A percentile compares a stretch with the other conserved stretches of the same genome.
Evolutionary conservation across 441 rosid species (phyloP).

Genomic region (Pelargonium australe): DNA sequence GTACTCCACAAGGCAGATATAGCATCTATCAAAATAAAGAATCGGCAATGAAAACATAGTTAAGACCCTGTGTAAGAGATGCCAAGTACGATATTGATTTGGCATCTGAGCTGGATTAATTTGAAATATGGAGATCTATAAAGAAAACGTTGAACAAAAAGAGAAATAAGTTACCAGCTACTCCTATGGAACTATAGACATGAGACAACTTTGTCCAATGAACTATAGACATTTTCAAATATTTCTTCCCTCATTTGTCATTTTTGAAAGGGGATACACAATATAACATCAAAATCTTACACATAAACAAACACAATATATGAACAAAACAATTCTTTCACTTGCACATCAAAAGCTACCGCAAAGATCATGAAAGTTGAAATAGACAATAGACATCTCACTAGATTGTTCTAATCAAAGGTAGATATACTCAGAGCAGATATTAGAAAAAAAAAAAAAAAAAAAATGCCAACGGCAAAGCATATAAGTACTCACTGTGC

Average conservation of each 20-base stretch:
- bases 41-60: constrained; percentile 1
- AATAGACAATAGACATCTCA: background rate
- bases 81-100: constrained; percentile 7
- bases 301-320: background rate
- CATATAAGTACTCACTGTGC: constrained; percentile 55
- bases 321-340: background rate
- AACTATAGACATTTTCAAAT: background rate
- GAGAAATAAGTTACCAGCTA: background rate
- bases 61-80: background rate
- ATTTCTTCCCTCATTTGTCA: background rate
- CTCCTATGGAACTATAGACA: background rate
- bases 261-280: background rate
- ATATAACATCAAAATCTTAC: background rate
- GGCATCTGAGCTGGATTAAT: background rate
- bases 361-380: background rate
- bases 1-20: constrained; percentile 93
- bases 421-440: background rate
- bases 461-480: constrained; percentile 10
- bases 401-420: background rate
- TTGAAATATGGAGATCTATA: background rate
- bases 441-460: too few relatives aligned
- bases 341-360: background rate
- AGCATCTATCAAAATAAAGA: constrained; percentile 49
- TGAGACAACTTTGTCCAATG: background rate
- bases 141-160: background rate